Evolutionary conservation across 2,329 filamentous ascomycete species (phyloP).

Genomic region (Neofusicoccum ribis): DNA sequence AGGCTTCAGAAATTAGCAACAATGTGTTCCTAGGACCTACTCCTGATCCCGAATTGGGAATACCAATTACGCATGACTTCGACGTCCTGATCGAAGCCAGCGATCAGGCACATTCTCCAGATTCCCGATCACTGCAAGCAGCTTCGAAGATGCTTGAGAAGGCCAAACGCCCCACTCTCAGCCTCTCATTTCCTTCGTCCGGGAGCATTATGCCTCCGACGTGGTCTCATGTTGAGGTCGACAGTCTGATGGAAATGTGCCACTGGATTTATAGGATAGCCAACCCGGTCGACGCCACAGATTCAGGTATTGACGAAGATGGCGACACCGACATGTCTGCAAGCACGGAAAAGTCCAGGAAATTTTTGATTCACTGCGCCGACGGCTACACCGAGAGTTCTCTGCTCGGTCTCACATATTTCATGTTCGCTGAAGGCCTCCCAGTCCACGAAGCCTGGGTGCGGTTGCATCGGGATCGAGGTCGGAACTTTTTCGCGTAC

Average conservation of each 20-base stretch:
- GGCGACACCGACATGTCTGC: conserved; percentile 55
- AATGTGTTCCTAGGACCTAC: conserved; percentile 93
- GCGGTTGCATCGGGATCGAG: conserved; percentile 73
- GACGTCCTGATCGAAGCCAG: conserved; percentile 88
- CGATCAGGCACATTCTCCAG: conserved; percentile 76
- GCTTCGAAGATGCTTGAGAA: conserved; percentile 58
- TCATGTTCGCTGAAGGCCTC: conserved; percentile 83
- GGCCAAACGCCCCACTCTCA: conserved; percentile 48
- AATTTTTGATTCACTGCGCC: conserved; percentile 86
- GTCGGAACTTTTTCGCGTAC: conserved; percentile 95
- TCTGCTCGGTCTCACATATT: conserved; percentile 85
- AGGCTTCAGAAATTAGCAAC: conserved; percentile 79
- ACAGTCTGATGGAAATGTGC: conserved; percentile 82
- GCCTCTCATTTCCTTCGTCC: conserved; percentile 85
- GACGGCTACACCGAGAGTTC: conserved; percentile 97
- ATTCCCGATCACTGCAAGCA: conserved; percentile 64
- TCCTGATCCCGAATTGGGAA: conserved; percentile 63
- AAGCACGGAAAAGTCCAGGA: conserved; percentile 50
- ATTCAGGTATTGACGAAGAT: conserved; percentile 37
- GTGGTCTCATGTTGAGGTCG: conserved; percentile 79
- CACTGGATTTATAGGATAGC: conserved; percentile 86
- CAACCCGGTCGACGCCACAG: conserved; percentile 48
- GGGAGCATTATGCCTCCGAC: conserved; percentile 87
- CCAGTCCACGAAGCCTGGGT: conserved; percentile 86
- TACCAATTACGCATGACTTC: conserved; percentile 58